A percentile compares a stretch with the other conserved stretches of the same genome.
Evolutionary conservation across 345 rosid genomes (phyloP).

Genomic region (Diplotaxis tenuifolia): DNA sequence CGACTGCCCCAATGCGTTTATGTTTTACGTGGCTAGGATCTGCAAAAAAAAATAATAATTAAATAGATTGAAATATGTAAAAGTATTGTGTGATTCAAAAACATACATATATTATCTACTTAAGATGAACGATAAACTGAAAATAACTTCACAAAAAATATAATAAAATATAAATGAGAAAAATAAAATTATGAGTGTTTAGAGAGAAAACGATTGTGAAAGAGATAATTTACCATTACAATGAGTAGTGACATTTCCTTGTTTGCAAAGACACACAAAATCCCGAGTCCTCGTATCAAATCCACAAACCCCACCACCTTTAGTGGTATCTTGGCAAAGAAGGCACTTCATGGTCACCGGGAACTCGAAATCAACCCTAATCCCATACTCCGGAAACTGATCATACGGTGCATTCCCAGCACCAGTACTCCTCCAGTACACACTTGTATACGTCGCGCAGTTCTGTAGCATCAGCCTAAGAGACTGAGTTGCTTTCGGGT

Average conservation of each 20-base stretch:
- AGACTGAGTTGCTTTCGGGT: conserved; percentile 80
- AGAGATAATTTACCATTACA: conserved; percentile 54
- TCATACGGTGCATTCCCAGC: conserved; percentile 43
- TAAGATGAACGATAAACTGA: too few relatives aligned
- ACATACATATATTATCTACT: too few relatives aligned
- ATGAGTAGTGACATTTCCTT: conserved; percentile 60
- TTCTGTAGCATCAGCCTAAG: conserved; percentile 76
- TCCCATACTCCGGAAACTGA: conserved; percentile 84
- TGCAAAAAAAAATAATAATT: background rate
- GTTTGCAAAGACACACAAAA: conserved; percentile 64
- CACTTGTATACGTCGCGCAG: conserved; percentile 78
- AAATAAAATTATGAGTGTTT: too few relatives aligned
- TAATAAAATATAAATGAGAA: too few relatives aligned
- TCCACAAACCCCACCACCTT: conserved; percentile 79
- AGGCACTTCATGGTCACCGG: conserved; percentile 78
- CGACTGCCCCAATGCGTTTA: conserved; percentile 29
- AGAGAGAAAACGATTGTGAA: background rate
- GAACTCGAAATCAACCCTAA: conserved; percentile 71
- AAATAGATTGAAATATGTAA: background rate
- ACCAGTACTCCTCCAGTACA: conserved; percentile 75
- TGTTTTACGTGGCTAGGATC: conserved; percentile 32
- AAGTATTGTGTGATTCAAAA: background rate
- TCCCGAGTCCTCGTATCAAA: conserved; percentile 54
- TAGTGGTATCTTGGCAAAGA: conserved; percentile 74
- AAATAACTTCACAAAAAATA: too few relatives aligned